Evolutionary conservation across 306 rosid species (phyloP).

Genomic region (Cicer judaicum): DNA sequence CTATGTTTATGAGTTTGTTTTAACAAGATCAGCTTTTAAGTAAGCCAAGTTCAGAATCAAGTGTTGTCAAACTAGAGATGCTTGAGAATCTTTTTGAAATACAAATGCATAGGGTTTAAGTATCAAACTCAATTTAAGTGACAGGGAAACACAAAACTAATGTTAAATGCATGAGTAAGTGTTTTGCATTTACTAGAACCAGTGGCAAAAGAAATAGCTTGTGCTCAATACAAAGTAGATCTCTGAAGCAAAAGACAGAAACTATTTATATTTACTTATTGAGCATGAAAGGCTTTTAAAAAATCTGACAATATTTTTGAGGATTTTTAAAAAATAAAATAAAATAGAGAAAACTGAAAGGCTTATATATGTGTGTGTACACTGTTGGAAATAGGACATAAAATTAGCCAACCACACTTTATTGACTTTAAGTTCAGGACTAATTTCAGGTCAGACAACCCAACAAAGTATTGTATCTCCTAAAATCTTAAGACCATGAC

Average conservation of each 20-base stretch:
- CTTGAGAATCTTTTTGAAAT: constrained; percentile 28
- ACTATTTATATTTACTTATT: not conserved
- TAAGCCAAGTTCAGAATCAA: constrained; percentile 10
- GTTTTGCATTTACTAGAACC: constrained; percentile 1
- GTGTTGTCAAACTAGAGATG: constrained; percentile 7
- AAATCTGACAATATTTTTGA: not conserved
- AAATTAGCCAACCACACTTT: constrained; percentile 32
- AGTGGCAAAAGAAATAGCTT: not conserved
- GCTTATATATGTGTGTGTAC: constrained; percentile 6
- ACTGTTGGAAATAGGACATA: not conserved
- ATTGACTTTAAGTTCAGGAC: constrained; percentile 30
- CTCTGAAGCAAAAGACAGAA: constrained; percentile 13
- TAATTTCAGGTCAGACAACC: constrained; percentile 24
- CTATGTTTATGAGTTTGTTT: not conserved
- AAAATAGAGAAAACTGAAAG: constrained; percentile 1
- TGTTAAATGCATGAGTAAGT: constrained; percentile 32
- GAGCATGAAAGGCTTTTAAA: not conserved
- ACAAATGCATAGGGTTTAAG: not conserved
- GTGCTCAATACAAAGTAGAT: constrained; percentile 25
- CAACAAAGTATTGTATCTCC: not conserved
- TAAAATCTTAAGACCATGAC: constrained; percentile 18
- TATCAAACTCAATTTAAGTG: constrained; percentile 10
- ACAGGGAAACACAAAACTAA: not conserved
- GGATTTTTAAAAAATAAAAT: constrained; percentile 23
- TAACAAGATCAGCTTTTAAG: constrained; percentile 23